Percentiles rank a stretch among this genome's conserved stretches.
phyloP scores from a whole-genome alignment of 2,329 filamentous ascomycete species.

The Fusarium mangiferae region DNA sequence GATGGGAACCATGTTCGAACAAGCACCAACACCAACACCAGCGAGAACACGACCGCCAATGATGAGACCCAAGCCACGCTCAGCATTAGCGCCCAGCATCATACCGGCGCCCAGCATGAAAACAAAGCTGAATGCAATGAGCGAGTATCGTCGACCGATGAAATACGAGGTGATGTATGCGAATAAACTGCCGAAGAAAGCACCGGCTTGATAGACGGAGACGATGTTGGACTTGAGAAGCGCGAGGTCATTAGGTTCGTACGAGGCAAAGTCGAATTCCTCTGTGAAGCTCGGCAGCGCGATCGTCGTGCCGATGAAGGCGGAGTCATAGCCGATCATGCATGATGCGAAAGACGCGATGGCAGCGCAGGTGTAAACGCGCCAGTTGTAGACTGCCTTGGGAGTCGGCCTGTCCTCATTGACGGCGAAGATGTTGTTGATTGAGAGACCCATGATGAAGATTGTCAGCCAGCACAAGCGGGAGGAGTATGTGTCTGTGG shows the following conservation, averaged over 20 bases:
- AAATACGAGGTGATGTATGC: slow-evolving; percentile 74
- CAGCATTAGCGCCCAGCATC: slow-evolving; percentile 73
- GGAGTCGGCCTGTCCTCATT: slow-evolving; percentile 68
- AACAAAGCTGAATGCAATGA: slow-evolving; percentile 68
- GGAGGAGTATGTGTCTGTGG: not conserved
- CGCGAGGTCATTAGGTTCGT: slow-evolving; percentile 59
- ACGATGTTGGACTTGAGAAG: slow-evolving; percentile 80
- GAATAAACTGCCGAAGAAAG: slow-evolving; percentile 81
- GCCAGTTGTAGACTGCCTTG: slow-evolving; percentile 68
- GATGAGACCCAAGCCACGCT: slow-evolving; percentile 70
- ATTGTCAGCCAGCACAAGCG: not conserved
- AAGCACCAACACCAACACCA: slow-evolving; percentile 70
- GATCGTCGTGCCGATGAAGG: slow-evolving; percentile 83
- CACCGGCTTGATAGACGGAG: slow-evolving; percentile 83
- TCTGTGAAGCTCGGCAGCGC: slow-evolving; percentile 73
- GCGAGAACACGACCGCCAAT: slow-evolving; percentile 71
- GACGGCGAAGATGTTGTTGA: slow-evolving; percentile 60
- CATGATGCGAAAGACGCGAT: slow-evolving; percentile 67
- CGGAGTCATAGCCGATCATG: slow-evolving; percentile 72
- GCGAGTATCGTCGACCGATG: slow-evolving; percentile 72
- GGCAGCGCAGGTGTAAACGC: slow-evolving; percentile 64
- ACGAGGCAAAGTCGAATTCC: slow-evolving; percentile 72
- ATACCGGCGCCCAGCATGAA: slow-evolving; percentile 78
- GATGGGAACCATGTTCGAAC: slow-evolving; percentile 70
- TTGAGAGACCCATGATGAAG: not conserved